Percentiles rank a stretch among this genome's conserved stretches.
phyloP scores from a whole-genome alignment of 495 filamentous ascomycete genomes.

The Acidomyces sp. region DNA sequence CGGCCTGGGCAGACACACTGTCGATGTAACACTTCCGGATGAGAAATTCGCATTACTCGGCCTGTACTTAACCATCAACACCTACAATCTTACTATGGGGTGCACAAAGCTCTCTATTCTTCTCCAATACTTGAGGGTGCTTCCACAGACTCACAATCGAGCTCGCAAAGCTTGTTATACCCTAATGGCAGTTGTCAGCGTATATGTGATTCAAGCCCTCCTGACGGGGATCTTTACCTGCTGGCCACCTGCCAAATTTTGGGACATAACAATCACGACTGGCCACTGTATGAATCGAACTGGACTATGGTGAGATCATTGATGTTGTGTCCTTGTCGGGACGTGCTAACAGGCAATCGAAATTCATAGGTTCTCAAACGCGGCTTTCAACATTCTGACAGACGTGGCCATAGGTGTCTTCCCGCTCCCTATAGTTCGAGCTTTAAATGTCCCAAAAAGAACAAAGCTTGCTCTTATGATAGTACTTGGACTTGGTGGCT shows the following conservation, averaged over 20 bases:
- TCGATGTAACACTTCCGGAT: slow-evolving; percentile 4
- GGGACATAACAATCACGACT: too few relatives aligned
- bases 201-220: too few relatives aligned
- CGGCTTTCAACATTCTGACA: slow-evolving; percentile 38
- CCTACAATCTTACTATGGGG: slow-evolving; percentile 19
- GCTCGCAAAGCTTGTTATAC: slow-evolving; percentile 21
- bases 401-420: slow-evolving; percentile 36
- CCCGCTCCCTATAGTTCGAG: slow-evolving; percentile 21
- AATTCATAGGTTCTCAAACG: slow-evolving; percentile 34
- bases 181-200: too few relatives aligned
- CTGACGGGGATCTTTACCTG: too few relatives aligned
- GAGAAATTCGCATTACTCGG: not conserved
- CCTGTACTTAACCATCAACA: slow-evolving; percentile 16
- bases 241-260: too few relatives aligned
- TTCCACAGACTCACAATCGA: slow-evolving; percentile 13
- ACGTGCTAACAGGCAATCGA: too few relatives aligned
- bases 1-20: slow-evolving; percentile 21
- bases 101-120: slow-evolving; percentile 22
- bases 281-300: too few relatives aligned
- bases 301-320: too few relatives aligned
- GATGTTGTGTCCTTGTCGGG: too few relatives aligned
- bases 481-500: slow-evolving; percentile 24
- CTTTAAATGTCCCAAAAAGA: slow-evolving; percentile 19
- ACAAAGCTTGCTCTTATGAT: slow-evolving; percentile 22
- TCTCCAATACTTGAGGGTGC: slow-evolving; percentile 23